phyloP scores from a whole-genome alignment of 2,329 filamentous ascomycete species.

The Incumbomyces delicatus region DNA sequence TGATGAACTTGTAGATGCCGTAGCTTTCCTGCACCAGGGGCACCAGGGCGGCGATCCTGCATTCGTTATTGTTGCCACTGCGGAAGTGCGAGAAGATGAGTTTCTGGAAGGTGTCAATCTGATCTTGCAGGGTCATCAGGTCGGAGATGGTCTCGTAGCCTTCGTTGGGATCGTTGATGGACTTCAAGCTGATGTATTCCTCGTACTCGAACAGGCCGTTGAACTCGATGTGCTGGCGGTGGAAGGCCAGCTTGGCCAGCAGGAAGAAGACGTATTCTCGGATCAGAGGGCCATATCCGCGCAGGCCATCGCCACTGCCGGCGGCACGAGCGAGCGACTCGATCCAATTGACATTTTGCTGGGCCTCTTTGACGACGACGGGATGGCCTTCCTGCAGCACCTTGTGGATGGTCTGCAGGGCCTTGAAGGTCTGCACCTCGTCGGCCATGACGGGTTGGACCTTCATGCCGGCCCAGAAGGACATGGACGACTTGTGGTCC shows the following conservation, averaged over 20 bases:
- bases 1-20: conserved; percentile 98
- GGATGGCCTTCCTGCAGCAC: conserved; percentile 96
- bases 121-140: conserved; percentile 91
- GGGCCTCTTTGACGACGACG: conserved; percentile 73
- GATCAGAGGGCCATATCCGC: conserved; percentile 82
- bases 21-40: conserved; percentile 95
- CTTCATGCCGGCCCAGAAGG: conserved; percentile 83
- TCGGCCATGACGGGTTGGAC: conserved; percentile 90
- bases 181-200: conserved; percentile 95
- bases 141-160: conserved; percentile 94
- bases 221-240: conserved; percentile 93
- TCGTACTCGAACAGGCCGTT: conserved; percentile 98
- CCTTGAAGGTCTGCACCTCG: conserved; percentile 98
- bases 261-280: conserved; percentile 95
- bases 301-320: conserved; percentile 63
- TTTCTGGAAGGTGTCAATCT: conserved; percentile 98
- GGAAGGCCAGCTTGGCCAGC: conserved; percentile 89
- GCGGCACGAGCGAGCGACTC: conserved; percentile 82
- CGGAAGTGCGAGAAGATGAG: conserved; percentile 96
- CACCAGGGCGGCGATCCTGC: conserved; percentile 85
- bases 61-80: conserved; percentile 86
- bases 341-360: conserved; percentile 81
- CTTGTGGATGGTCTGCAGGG: conserved; percentile 93
- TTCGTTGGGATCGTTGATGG: conserved; percentile 97
- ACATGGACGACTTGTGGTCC: conserved; percentile 91